Evolutionary conservation across 225 moss, liverwort and hornwort species (phyloP), one percentile per base, ranked within the genome.

Genomic region (Antitrichia curtipendula): DNA sequence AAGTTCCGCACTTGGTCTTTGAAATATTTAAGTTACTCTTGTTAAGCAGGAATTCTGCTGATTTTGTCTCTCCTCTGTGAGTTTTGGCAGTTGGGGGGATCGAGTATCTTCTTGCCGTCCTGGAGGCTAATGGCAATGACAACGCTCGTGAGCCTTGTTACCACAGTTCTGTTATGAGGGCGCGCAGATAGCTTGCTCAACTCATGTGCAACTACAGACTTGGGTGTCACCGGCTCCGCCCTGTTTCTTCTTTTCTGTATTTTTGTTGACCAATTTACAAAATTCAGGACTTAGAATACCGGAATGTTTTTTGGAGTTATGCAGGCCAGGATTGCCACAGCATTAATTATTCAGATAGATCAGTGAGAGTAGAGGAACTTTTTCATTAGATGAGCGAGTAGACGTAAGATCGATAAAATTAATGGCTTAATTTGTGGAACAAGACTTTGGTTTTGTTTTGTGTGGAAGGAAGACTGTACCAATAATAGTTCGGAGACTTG

Each of bases 111-210:
- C 56, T 84, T 88, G 34, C 88, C 59, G 49, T 80, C 76, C 23
- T 90, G 88, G 90, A 86, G 80, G 63, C 36, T 88, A 18, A 8
- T 84, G 60, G 88, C 86, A 75, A 70, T 49, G 45, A 84, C 91
- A 29, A 16, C 50, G 60, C 34, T 32, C 80, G 29, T 86, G n/a
- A 69, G 80, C 75, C 49, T 80, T 27, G 75, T 57, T 24, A n/a
- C 57, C 40, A 50, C 75, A 41, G 20, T 63, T 8, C 3, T 68
- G 34, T 56, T 88, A 11, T 86, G 60, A 90, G 75, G 75, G 53
- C 10, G 49, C 49, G 49, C 60, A 24, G 24, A 57, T 10, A 47
- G 56, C 66, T 68, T 81, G 41, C 17, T 52, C 2, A 22, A 64
- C n/a, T n/a, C 34, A 18, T 15, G n/a, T 20, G 60, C 38, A 75